A percentile compares a stretch with the other conserved stretches of the same genome.
Conservation (phyloP, 192 early-diverging fungal species). For the Coemansia sp. region DNA sequence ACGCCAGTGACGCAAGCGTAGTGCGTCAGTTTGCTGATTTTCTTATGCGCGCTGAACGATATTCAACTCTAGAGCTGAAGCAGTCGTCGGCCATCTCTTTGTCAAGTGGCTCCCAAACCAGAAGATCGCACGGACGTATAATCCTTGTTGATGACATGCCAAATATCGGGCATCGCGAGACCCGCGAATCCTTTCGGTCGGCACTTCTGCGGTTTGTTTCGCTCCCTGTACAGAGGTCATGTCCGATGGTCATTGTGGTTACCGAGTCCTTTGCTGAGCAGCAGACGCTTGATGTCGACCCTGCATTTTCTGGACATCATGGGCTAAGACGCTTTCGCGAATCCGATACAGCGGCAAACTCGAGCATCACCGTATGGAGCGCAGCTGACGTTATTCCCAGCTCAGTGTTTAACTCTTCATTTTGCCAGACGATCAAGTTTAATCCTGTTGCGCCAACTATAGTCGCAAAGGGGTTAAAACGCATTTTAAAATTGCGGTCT, state of each 20-base stretch:
- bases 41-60: slow-evolving; percentile 56
- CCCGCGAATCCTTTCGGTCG: slow-evolving; percentile 55
- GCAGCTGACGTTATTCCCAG: slow-evolving; percentile 35
- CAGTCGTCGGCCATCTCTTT: neutral
- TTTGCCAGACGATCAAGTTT: slow-evolving; percentile 53
- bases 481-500: slow-evolving; percentile 33
- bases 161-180: slow-evolving; percentile 52
- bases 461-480: slow-evolving; percentile 59
- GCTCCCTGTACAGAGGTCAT: slow-evolving; percentile 25
- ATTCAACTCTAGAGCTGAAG: slow-evolving; percentile 25
- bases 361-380: slow-evolving; percentile 23
- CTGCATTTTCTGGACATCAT: neutral
- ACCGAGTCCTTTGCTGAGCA: slow-evolving; percentile 37
- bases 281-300: slow-evolving; percentile 32
- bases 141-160: slow-evolving; percentile 66
- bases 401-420: slow-evolving; percentile 24
- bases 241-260: slow-evolving; percentile 49
- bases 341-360: slow-evolving; percentile 6
- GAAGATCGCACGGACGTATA: slow-evolving; percentile 30
- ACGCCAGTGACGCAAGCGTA: slow-evolving; percentile 41
- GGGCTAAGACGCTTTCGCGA: slow-evolving; percentile 15
- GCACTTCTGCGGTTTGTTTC: slow-evolving; percentile 50
- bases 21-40: slow-evolving; percentile 58
- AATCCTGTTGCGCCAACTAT: slow-evolving; percentile 66
- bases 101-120: neutral